Base-by-base conservation (phyloP, 192 early-diverging fungal genomes). In the Diversispora eburnea region DNA sequence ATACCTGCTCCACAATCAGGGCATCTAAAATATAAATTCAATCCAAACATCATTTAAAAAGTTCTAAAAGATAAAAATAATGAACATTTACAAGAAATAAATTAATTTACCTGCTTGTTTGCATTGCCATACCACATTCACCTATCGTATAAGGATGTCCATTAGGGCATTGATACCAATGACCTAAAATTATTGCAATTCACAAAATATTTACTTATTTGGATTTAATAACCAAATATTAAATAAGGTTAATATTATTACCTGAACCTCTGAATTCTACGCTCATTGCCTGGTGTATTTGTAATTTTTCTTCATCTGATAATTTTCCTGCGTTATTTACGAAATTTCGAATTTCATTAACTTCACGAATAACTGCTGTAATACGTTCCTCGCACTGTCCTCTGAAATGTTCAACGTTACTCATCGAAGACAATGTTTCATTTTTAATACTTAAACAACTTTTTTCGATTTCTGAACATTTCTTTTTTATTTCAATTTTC, bases 111-210 rank as follows among this genome's bases (percentile, higher is more conserved):
- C 64, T 41, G 52, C 19, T 47, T 0, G 12, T 0, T 59, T 59
- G 41, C 56, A 59, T 59, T 41, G 69, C 45, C 22, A 43, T 55
- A 13, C 69, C 69, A 59, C 69, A 71, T 22, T 71, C 69, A 22
- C 69, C 69, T 39, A 71, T 71, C 3, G 69, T 71, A 59, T 71
- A 71, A 12, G 69, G 56, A 55, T 71, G 69, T 20, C 69, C 69
- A 71, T 71, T 71, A 12, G 69, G 69, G 25, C 69, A 71, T 71
- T 71, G 33, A 22, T 58, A 71, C 69, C 69, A 71, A 48, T 71
- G 69, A 15, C 56, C 56, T 59, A 59, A 3, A n/a, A 55, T 5
- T 39, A 70, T n/a, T 41, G 57, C 42, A 43, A 17, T 69, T 6
- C 87, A 41, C 15, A 71, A 10, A 15, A 8, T 60, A 59, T 22